phyloP scores from a whole-genome alignment of 495 filamentous ascomycete species.

The Filosporella fistucella region DNA sequence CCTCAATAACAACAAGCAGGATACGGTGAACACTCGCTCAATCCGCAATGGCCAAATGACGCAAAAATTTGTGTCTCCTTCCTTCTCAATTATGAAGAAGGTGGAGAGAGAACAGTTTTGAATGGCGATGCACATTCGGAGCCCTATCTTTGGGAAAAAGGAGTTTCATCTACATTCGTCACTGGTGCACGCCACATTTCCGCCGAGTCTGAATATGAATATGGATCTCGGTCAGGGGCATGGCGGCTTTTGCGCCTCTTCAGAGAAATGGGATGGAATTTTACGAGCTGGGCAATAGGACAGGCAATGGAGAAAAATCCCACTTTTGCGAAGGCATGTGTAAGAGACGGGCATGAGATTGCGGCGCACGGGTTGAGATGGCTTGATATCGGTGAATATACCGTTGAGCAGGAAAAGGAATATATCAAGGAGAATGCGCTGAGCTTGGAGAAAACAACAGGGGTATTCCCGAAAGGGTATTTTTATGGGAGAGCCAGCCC shows the following conservation, averaged over 20 bases:
- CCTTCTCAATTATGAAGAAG: constrained; percentile 36
- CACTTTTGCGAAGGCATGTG: constrained; percentile 25
- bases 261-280: constrained; percentile 27
- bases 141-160: constrained; percentile 17
- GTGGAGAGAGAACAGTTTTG: constrained; percentile 9
- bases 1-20: constrained; percentile 6
- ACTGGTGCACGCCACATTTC: constrained; percentile 5
- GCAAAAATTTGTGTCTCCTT: constrained; percentile 35
- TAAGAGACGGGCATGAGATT: constrained; percentile 33
- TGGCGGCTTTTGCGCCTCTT: constrained; percentile 34
- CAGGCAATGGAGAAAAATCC: constrained; percentile 31
- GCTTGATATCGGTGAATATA: constrained; percentile 29
- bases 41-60: constrained; percentile 33
- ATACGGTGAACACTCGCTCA: constrained; percentile 28
- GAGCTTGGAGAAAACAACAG: constrained; percentile 26
- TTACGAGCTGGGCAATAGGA: constrained; percentile 31
- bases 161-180: constrained; percentile 1
- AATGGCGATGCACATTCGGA: constrained; percentile 12
- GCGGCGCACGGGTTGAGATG: constrained; percentile 34
- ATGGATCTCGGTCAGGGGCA: constrained; percentile 31
- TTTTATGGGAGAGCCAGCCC: constrained; percentile 33
- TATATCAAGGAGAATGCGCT: constrained; percentile 28
- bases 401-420: constrained; percentile 28
- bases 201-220: constrained; percentile 24
- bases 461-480: constrained; percentile 30